Conservation (phyloP, 202 grass and related monocot genomes). For the Hordeum pubiflorum region DNA sequence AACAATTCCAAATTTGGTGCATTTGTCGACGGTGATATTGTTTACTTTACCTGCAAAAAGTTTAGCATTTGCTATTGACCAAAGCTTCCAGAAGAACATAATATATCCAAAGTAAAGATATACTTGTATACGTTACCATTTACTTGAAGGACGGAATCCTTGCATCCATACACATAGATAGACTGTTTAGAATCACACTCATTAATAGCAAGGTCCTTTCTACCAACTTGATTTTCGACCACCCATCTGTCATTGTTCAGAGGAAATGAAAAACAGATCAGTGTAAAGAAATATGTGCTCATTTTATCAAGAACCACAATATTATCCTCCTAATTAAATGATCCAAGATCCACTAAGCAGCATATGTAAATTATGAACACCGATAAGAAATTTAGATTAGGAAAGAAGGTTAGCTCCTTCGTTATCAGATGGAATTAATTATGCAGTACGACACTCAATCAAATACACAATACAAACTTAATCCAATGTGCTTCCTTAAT, state of each 20-base stretch:
- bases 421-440: background rate
- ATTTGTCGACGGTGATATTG: constrained; percentile 98
- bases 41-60: constrained; percentile 88
- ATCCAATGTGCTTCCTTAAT: constrained; percentile 4
- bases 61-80: constrained; percentile 9
- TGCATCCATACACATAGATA: constrained; percentile 83
- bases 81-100: constrained; percentile 8
- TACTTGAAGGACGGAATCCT: constrained; percentile 93
- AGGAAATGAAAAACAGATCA: constrained; percentile 19
- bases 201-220: constrained; percentile 74
- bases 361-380: background rate
- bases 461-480: background rate
- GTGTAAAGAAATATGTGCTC: background rate
- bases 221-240: constrained; percentile 88
- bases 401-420: background rate
- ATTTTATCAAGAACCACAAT: background rate
- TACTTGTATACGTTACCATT: constrained; percentile 49
- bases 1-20: constrained; percentile 78
- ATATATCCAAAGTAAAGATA: constrained; percentile 20
- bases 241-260: constrained; percentile 60
- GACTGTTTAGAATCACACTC: constrained; percentile 95
- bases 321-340: constrained; percentile 10
- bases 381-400: background rate
- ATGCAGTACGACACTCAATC: background rate
- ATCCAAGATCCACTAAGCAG: background rate